Base-by-base conservation (phyloP, 495 filamentous ascomycete species). In the Daldinia childiae region DNA sequence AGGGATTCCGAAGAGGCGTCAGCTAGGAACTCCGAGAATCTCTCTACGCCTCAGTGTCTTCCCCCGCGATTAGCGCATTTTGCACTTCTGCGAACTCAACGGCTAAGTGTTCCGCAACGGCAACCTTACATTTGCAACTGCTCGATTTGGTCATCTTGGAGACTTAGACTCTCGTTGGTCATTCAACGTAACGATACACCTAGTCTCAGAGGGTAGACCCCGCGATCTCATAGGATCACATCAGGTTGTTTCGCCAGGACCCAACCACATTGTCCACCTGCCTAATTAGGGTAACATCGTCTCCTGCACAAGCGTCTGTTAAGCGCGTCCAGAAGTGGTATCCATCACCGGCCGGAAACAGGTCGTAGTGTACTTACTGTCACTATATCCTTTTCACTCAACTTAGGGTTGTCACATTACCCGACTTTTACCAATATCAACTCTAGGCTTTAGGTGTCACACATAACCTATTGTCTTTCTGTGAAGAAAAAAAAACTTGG, bases 251-350 rank as follows among this genome's bases (percentile, higher is more conserved):
- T 73, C 71, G 62, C 62, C 52, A 62, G 12, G 64, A 62, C 66
- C 66, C 66, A 66, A 66, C 71, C 62, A 69, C n/a, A 39, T 38
- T 34, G 62, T 65, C 36, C 65, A 73, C 71, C 71, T 73, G 71
- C 71, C 71, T 73, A 73, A 69, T 73, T 21, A 69, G 71, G 66
- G 71, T 73, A 63, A 66, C 71, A 73, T 73, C 54, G 66, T 73
- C 57, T 62, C 54, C 71, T 69, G 51, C 66, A 69, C 66, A 63
- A 52, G 52, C 41, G 64, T 43, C 62, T 29, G 52, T 66, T 62
- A 54, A 66, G 62, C 56, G 62, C 61, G 19, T 58, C 70, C 65
- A 45, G 64, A 62, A 73, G 39, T 51, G 56, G 62, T 62, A 69
- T 64, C 36, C 38, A 66, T 57, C 62, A 58, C 62, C 61, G 24